Percentiles rank a stretch among this genome's conserved stretches.
phyloP scores from a whole-genome alignment of 768 basidiomycete genomes.

The Hydnum rufescens region DNA sequence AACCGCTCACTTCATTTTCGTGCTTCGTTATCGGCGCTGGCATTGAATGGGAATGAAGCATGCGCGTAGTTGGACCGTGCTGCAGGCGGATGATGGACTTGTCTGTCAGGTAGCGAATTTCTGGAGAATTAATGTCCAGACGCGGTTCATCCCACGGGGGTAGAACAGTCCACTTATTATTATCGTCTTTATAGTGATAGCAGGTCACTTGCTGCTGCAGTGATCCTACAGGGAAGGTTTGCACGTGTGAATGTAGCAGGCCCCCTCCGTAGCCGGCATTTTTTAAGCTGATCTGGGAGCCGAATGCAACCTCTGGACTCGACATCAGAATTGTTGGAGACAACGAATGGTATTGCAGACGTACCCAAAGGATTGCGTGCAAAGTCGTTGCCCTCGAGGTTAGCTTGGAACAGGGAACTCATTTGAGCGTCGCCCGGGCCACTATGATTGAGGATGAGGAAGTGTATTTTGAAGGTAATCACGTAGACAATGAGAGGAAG shows the following conservation, averaged over 20 bases:
- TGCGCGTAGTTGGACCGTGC: conserved; percentile 68
- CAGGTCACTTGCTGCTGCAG: conserved; percentile 94
- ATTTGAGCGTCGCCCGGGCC: conserved; percentile 97
- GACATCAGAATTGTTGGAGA: neutral
- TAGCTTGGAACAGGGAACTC: conserved; percentile 96
- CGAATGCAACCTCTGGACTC: conserved; percentile 57
- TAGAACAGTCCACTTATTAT: conserved; percentile 77
- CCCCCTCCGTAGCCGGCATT: conserved; percentile 98
- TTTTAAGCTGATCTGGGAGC: conserved; percentile 82
- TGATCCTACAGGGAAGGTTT: conserved; percentile 81
- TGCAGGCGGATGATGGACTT: conserved; percentile 64
- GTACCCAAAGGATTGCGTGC: conserved; percentile 68
- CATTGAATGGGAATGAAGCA: conserved; percentile 81
- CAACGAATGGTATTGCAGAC: neutral
- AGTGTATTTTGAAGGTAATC: conserved; percentile 89
- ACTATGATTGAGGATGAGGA: conserved; percentile 79
- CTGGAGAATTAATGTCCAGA: conserved; percentile 43
- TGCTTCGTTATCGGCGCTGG: conserved; percentile 77
- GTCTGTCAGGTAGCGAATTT: conserved; percentile 48
- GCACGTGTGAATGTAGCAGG: conserved; percentile 90
- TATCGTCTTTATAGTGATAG: conserved; percentile 98
- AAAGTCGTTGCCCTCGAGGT: conserved; percentile 88
- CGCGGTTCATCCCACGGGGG: conserved; percentile 61
- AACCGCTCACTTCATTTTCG: conserved; percentile 82
- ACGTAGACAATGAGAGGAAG: conserved; percentile 87